Conservation (phyloP, 176 grass and related monocot species). For the Triticum turgidum region DNA sequence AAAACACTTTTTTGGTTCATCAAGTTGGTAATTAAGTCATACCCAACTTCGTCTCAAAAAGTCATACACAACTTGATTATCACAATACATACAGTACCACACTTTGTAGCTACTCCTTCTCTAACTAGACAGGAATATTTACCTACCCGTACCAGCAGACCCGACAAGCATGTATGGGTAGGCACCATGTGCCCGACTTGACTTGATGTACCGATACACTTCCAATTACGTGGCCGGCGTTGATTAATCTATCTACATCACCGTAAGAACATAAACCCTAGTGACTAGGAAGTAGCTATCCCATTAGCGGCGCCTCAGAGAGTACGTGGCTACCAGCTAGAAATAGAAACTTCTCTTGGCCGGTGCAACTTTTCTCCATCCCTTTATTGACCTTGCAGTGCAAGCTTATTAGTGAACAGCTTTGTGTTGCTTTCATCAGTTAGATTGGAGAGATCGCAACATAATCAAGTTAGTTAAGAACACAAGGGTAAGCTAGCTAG, state of each 20-base stretch:
- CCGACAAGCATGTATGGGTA: neutral
- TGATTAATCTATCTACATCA: neutral
- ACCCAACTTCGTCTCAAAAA: neutral
- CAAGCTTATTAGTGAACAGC: neutral
- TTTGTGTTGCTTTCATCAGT: neutral
- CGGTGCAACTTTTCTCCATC: slow-evolving; percentile 5
- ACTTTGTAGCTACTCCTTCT: neutral
- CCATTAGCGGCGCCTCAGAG: slow-evolving; percentile 27
- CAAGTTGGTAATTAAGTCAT: neutral
- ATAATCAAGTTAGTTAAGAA: neutral
- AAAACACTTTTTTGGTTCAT: no score
- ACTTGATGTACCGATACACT: neutral
- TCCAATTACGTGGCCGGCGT: neutral
- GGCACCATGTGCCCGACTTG: neutral
- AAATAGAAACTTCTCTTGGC: slow-evolving; percentile 11
- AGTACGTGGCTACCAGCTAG: slow-evolving; percentile 11
- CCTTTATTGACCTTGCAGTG: slow-evolving; percentile 26
- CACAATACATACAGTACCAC: neutral
- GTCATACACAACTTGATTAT: no score
- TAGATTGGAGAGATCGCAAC: neutral
- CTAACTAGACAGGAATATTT: neutral
- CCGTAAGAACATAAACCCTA: slow-evolving; percentile 1
- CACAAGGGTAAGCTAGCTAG: slow-evolving; percentile 1
- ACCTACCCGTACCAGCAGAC: neutral
- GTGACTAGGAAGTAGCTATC: neutral